Base-by-base conservation (phyloP, 768 basidiomycete genomes). In the Rhodotorula diobovata region DNA sequence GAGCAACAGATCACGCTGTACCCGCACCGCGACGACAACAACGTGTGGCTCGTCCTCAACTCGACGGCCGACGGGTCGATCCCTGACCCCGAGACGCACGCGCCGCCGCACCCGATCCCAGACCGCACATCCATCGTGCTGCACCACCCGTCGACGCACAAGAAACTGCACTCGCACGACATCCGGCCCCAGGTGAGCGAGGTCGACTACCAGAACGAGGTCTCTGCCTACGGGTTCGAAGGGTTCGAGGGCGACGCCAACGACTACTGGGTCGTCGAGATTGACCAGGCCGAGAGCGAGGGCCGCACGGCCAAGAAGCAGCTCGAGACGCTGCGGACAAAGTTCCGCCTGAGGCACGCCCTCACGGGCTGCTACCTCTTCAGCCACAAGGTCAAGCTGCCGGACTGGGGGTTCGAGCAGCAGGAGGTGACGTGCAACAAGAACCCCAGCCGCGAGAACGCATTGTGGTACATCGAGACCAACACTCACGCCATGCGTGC, bases 391-490 rank as follows among this genome's bases (percentile, higher is more conserved):
- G 89, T 97, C 77, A 98, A 98, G 81, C 82, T 99, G 2, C 96
- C 96, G 0, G 90, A 96, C 10, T 99, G 96, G 96, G 96, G 87
- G 0, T 99, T 85, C 76, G 96, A 97, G 79, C 96, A 99, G 80
- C 96, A 99, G 80, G 96, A 99, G 78, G 96, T 99, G 62, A 98
- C 96, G 0, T 99, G 96, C 81, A 99, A 99, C 82, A 98, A 93
- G 85, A 95, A 98, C 76, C 94, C 96, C 21, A 89, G 89, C 35
- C 85, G 83, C 80, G 85, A 84, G 4, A 98, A 98, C 80, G 93
- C 93, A 41, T 79, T 98, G 70, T 98, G 96, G 96, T 92, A 86
- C 76, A 83, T 97, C 53, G 96, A 99, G 83, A 96, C 93, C 4
- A 85, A 90, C 59, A 83, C 77, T 37, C 93, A 98, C 78, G 84